phyloP scores from a whole-genome alignment of 371 early-diverging fungal species.

The Mortierella sp. region DNA sequence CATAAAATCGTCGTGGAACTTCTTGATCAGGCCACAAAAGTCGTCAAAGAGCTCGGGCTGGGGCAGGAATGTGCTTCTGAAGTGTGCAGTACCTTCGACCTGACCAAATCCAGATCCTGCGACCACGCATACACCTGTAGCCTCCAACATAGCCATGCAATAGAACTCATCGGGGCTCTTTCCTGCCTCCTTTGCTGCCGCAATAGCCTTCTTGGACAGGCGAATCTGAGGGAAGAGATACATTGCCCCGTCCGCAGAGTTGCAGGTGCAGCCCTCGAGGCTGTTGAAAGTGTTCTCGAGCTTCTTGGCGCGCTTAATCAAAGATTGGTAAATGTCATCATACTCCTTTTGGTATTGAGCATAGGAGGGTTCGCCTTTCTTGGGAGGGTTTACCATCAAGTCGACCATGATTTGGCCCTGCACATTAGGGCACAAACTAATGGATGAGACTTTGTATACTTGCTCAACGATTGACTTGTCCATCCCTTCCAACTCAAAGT shows the following conservation, averaged over 20 bases:
- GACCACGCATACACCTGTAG: conserved; percentile 94
- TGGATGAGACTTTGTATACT: conserved; percentile 94
- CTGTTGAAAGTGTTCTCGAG: conserved; percentile 84
- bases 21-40: conserved; percentile 79
- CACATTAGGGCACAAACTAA: conserved; percentile 92
- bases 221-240: conserved; percentile 93
- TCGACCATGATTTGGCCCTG: conserved; percentile 91
- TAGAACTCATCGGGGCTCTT: conserved; percentile 90
- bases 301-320: conserved; percentile 82
- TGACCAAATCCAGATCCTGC: conserved; percentile 95
- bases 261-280: conserved; percentile 90
- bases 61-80: conserved; percentile 96
- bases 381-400: conserved; percentile 96
- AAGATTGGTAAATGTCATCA: conserved; percentile 82
- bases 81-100: conserved; percentile 91
- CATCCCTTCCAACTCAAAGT: conserved; percentile 93
- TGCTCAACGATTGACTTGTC: conserved; percentile 82
- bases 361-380: conserved; percentile 82
- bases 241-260: conserved; percentile 94
- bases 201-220: conserved; percentile 81
- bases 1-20: conserved; percentile 89
- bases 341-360: conserved; percentile 81
- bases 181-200: conserved; percentile 75
- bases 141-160: conserved; percentile 89
- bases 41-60: conserved; percentile 91